phyloP scores from a whole-genome alignment of 176 grass and related monocot species.

The Hsuehochloa calcarea region DNA sequence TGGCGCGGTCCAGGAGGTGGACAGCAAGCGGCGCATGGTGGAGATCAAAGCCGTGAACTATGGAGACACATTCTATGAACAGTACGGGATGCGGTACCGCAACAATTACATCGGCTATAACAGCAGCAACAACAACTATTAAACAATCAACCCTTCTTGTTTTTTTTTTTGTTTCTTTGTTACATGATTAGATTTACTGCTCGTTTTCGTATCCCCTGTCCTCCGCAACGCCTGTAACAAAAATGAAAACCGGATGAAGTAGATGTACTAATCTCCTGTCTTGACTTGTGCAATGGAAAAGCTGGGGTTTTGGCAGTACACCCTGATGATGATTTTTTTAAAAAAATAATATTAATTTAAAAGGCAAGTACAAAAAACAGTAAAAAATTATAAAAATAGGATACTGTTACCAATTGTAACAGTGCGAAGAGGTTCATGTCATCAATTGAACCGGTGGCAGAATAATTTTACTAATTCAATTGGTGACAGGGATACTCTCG shows the following conservation, averaged over 20 bases:
- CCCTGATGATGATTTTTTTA: background rate
- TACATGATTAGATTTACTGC: slow-evolving; percentile 30
- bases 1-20: slow-evolving; percentile 87
- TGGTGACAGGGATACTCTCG: too few species aligned
- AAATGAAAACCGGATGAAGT: background rate
- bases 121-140: slow-evolving; percentile 41
- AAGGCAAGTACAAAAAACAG: too few species aligned
- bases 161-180: background rate
- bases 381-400: too few species aligned
- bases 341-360: too few species aligned
- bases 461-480: too few species aligned
- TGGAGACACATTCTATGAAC: slow-evolving; percentile 75
- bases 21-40: slow-evolving; percentile 64
- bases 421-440: too few species aligned
- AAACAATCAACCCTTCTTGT: background rate
- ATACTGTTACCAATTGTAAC: too few species aligned
- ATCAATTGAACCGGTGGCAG: too few species aligned
- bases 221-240: slow-evolving; percentile 24
- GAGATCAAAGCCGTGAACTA: slow-evolving; percentile 97
- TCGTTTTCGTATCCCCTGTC: background rate
- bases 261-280: slow-evolving; percentile 21
- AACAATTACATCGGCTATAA: slow-evolving; percentile 83
- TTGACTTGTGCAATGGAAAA: slow-evolving; percentile 25
- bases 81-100: slow-evolving; percentile 75
- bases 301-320: slow-evolving; percentile 16